Evolutionary conservation across 257 asterid genomes (phyloP).

Genomic region (Przewalskia tangutica): DNA sequence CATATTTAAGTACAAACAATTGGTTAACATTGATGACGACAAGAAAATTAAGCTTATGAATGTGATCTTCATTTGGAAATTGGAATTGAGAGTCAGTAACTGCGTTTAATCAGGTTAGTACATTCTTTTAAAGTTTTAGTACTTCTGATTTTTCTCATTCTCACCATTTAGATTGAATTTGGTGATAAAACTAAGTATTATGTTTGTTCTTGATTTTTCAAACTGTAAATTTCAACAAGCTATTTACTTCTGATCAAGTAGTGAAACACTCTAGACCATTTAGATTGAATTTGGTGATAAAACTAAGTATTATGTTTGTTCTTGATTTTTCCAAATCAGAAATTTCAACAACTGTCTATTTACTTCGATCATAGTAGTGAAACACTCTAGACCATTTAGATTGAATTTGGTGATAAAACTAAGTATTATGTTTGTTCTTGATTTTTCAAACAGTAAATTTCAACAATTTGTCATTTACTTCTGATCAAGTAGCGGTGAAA

Average conservation of each 20-base stretch:
- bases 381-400: too few relatives aligned
- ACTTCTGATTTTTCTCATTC: conserved; percentile 13
- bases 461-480: too few relatives aligned
- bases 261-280: background rate
- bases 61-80: background rate
- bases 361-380: too few relatives aligned
- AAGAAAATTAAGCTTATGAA: background rate
- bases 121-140: background rate
- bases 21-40: background rate
- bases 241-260: background rate
- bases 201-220: conserved; percentile 17
- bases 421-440: too few relatives aligned
- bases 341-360: too few relatives aligned
- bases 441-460: too few relatives aligned
- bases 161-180: conserved; percentile 8
- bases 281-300: too few relatives aligned
- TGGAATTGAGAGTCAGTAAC: background rate
- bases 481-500: too few relatives aligned
- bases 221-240: conserved; percentile 19
- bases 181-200: background rate
- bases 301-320: too few relatives aligned
- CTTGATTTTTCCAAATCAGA: too few relatives aligned
- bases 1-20: background rate
- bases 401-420: too few relatives aligned
- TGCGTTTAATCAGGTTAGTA: background rate